Evolutionary conservation across 2,329 filamentous ascomycete genomes (phyloP).

Genomic region (Xylariaceae sp.): DNA sequence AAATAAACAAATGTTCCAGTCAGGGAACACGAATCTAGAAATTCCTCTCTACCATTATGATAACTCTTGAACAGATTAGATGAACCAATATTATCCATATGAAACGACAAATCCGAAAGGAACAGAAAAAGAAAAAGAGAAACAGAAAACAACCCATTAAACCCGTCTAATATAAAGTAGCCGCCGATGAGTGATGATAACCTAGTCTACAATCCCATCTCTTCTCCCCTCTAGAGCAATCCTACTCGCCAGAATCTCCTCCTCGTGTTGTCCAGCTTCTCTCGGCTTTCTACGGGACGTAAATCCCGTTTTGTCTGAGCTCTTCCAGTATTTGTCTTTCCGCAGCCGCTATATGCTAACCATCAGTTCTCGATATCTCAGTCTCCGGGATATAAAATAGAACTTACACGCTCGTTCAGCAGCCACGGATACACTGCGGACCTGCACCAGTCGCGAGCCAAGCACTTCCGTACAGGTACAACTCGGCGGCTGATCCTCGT

Average conservation of each 20-base stretch:
- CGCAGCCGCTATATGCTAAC: constrained; percentile 1
- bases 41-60: neutral
- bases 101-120: neutral
- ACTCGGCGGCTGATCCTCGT: constrained; percentile 14
- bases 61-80: neutral
- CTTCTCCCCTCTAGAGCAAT: neutral
- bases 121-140: neutral
- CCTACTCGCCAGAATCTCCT: neutral
- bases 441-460: constrained; percentile 19
- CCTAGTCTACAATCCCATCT: neutral
- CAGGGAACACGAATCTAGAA: neutral
- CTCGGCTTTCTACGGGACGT: constrained; percentile 5
- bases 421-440: constrained; percentile 21
- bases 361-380: neutral
- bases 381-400: neutral
- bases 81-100: neutral
- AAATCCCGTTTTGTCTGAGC: constrained; percentile 2
- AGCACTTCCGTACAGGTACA: constrained; percentile 14
- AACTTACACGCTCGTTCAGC: constrained; percentile 24
- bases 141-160: neutral
- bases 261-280: neutral
- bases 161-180: neutral
- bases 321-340: constrained; percentile 7
- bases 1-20: neutral
- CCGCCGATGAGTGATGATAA: neutral